phyloP scores from a whole-genome alignment of 495 filamentous ascomycete species.

The Xylaria sp. region DNA sequence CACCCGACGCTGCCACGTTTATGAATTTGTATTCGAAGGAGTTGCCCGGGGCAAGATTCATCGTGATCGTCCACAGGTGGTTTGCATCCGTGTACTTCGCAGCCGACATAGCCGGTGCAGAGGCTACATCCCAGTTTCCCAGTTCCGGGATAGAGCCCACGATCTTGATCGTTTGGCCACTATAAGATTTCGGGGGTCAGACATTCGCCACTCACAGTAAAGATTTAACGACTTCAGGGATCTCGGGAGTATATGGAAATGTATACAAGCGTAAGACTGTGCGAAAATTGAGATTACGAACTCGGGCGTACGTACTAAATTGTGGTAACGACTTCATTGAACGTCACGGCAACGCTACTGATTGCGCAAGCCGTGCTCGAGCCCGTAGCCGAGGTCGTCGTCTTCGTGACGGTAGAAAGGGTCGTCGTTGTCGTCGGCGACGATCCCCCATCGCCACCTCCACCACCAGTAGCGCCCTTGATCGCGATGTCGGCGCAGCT shows the following conservation, averaged over 20 bases:
- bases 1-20: slow-evolving; percentile 54
- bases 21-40: slow-evolving; percentile 69
- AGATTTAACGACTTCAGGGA: too few relatives aligned
- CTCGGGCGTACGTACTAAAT: slow-evolving; percentile 41
- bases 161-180: neutral
- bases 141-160: neutral
- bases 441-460: neutral
- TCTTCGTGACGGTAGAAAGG: slow-evolving; percentile 37
- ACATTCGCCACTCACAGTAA: too few relatives aligned
- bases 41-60: slow-evolving; percentile 52
- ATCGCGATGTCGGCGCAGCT: slow-evolving; percentile 63
- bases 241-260: too few relatives aligned
- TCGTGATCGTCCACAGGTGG: slow-evolving; percentile 10
- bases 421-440: slow-evolving; percentile 41
- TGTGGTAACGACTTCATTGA: slow-evolving; percentile 58
- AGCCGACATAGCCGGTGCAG: neutral
- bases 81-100: neutral
- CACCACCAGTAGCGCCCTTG: slow-evolving; percentile 17
- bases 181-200: slow-evolving; percentile 47
- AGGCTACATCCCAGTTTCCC: neutral
- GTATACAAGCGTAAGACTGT: too few relatives aligned
- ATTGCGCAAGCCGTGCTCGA: slow-evolving; percentile 1
- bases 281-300: too few relatives aligned
- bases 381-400: slow-evolving; percentile 16
- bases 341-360: slow-evolving; percentile 50